Base-by-base conservation (phyloP, 2,329 filamentous ascomycete genomes). In the Fusarium paranaense region DNA sequence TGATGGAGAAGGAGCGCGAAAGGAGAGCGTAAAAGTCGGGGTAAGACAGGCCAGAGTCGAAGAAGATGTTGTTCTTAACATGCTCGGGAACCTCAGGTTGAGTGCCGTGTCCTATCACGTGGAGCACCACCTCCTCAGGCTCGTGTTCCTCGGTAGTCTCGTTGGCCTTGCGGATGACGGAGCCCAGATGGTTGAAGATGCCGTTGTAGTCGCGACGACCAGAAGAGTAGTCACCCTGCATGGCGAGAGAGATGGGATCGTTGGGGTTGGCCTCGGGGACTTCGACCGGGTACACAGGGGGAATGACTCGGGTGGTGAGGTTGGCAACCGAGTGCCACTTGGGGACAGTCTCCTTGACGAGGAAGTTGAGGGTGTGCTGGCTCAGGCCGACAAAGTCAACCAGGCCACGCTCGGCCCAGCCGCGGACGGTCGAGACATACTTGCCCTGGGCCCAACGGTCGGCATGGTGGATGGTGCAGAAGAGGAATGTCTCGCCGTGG, bases 391-490 rank as follows among this genome's bases (percentile, higher is more conserved):
- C 70, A 50, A 80, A 78, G 64, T 77, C 75, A 40, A 78, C 71
- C n/a, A 70, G 63, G 54, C 67, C 71, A 30, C 73, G 64, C 56
- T 72, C 72, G 10, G 57, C 67, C 57, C 71, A 80, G 25, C 73
- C 63, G 50, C 72, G 75, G 8, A 71, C 69, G 14, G 75, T 56
- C 45, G 77, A 62, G 52, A 78, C 74, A 37, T 74, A 71, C 33
- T 66, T 67, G 62, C 78, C 76, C 38, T 70, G 35, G 40, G 33
- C 68, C 78, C 78, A 80, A 32, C 66, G 67, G 63, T 80, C 78
- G 62, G 78, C 78, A 62, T 80, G 78, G 72, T 80, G 78, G 32
- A 78, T 65, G 30, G 78, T 70, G 64, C 78, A 79, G 76, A 80
- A 79, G 25, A 79, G 70, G 37, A 76, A 70, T 22, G 78, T 77